Percentiles rank a stretch among this genome's conserved stretches.
Evolutionary conservation across 2,329 filamentous ascomycete species (phyloP).

Genomic region (Phialophora macrospora): DNA sequence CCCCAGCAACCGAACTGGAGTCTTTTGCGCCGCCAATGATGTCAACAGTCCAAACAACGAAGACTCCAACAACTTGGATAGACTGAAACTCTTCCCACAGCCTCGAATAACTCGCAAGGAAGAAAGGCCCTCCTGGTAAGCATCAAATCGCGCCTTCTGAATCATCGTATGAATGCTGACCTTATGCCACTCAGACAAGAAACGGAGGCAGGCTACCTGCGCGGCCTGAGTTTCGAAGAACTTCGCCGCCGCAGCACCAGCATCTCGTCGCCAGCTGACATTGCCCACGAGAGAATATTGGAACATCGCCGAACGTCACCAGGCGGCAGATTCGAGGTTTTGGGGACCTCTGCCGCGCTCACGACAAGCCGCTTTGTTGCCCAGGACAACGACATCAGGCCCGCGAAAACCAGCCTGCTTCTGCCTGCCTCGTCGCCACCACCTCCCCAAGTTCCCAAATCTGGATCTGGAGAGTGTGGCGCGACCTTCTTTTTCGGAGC

Average conservation of each 20-base stretch:
- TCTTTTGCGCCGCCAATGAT: not conserved
- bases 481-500: conserved; percentile 13
- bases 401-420: conserved; percentile 7
- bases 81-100: not conserved
- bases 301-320: not conserved
- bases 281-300: not conserved
- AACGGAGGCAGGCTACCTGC: conserved; percentile 1
- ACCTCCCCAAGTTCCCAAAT: conserved; percentile 14
- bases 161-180: conserved; percentile 5
- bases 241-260: not conserved
- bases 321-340: not conserved
- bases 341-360: not conserved
- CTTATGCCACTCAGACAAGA: not conserved
- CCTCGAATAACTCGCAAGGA: not conserved
- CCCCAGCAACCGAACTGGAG: conserved; percentile 1
- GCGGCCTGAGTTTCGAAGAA: conserved; percentile 9
- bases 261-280: conserved; percentile 3
- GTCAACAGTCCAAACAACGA: conserved; percentile 4
- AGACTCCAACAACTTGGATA: not conserved
- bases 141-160: not conserved
- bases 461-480: conserved; percentile 13
- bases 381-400: conserved; percentile 18
- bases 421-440: conserved; percentile 14
- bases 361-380: conserved; percentile 13
- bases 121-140: not conserved